Percentiles rank a stretch among this genome's conserved stretches.
These are phyloP conservation scores for Heliamphora pulchella DNA, from an alignment of 179 eudicot genomes.

Conservation along the genomic window DNA sequence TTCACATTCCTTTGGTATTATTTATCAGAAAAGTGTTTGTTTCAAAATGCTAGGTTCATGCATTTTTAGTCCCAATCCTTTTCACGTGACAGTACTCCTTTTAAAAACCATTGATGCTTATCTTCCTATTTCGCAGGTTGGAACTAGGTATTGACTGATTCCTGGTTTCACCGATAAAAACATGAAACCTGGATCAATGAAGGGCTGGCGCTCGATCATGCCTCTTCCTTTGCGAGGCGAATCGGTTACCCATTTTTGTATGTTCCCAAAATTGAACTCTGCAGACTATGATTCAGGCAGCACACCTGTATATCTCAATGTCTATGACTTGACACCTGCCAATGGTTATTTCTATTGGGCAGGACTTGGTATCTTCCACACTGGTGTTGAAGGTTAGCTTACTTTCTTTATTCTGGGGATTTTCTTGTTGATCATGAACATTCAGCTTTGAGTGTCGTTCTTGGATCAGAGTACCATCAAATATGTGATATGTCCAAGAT, in stretches of 20 bases:
- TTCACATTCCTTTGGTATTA: no score
- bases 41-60: no score
- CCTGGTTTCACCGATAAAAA: conserved; percentile 22
- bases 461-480: background rate
- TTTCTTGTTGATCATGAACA: background rate
- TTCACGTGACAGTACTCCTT: no score
- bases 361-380: conserved; percentile 60
- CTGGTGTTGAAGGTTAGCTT: conserved; percentile 55
- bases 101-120: background rate
- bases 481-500: background rate
- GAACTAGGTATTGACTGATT: conserved; percentile 31
- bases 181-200: conserved; percentile 39
- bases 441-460: background rate
- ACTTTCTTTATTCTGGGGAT: background rate
- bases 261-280: conserved; percentile 48
- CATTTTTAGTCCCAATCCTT: no score
- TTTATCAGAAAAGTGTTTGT: no score
- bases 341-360: conserved; percentile 73
- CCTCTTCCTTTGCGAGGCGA: conserved; percentile 31
- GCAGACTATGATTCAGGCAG: conserved; percentile 27
- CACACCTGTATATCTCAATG: conserved; percentile 56
- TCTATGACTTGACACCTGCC: conserved; percentile 54
- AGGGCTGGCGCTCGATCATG: conserved; percentile 33
- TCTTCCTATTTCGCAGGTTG: conserved; percentile 31
- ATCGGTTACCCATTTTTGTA: conserved; percentile 33